Evolutionary conservation across 805 yeast species (phyloP), one percentile per base, ranked within the genome.

Genomic region (Kockiozyma suomiensis): DNA sequence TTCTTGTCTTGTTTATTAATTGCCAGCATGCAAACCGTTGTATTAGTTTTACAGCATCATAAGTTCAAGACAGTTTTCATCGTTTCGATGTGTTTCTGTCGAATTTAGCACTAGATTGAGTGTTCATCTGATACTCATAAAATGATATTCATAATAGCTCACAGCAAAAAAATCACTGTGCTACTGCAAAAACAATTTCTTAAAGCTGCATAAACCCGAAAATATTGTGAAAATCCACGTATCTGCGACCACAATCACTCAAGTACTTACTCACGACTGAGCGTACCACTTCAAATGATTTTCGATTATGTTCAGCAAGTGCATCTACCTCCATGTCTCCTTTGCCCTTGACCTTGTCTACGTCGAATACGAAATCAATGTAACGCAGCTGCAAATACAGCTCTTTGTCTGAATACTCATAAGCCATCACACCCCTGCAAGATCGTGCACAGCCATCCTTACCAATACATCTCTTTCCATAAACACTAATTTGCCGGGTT

Each of bases 401-500:
- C 54, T 84, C 86, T 70, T 86, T 87, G 72, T 90, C 97, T 26
- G 85, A 78, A 72, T 88, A 94, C 59, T 80, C 81, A 73, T 85
- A 88, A 60, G 83, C 78, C 90, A 91, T 87, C 10, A 87, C 83
- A 40, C 98, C 97, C 68, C 88, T 87, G 70, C 89, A 85, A 21
- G 84, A 84, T 64, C 77, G 80, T 0, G 85, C 84, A 43, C 76
- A 79, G 1, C 89, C 89, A 69, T 80, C 81, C 59, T 73, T 73
- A 43, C 89, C 87, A 60, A 90, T 79, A 73, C 98, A 91, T 66
- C 93, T 81, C 67, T 86, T 84, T 54, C 98, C 98, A 70, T 89
- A 90, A 3, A 92, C 97, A 21, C 92, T 84, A 25, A 94, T 81
- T 70, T 92, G 96, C 63, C 97, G 80, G 0, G 97, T 92, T 15